Percentiles rank a stretch among this genome's conserved stretches.
Evolutionary conservation across 257 asterid species (phyloP).

Genomic region (Ilex asprella): DNA sequence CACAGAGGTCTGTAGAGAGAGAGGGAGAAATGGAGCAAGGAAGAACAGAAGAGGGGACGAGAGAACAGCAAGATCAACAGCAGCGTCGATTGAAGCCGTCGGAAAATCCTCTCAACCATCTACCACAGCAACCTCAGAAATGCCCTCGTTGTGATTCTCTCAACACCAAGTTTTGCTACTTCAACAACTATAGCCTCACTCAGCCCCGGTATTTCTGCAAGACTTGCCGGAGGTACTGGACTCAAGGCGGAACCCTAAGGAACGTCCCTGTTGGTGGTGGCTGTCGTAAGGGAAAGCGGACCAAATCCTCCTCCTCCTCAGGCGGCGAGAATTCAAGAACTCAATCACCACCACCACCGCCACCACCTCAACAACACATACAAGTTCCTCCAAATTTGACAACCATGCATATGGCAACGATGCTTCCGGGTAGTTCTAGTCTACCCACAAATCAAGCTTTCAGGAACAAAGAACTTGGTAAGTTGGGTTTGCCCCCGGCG

Average conservation of each 20-base stretch:
- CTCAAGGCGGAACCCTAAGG: conserved; percentile 35
- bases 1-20: neutral
- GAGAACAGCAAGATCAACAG: conserved; percentile 18
- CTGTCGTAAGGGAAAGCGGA: conserved; percentile 22
- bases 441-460: too few relatives aligned
- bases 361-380: neutral
- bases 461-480: too few relatives aligned
- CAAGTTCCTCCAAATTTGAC: neutral
- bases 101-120: conserved; percentile 11
- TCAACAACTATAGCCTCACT: conserved; percentile 25
- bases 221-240: conserved; percentile 34
- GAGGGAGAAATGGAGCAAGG: conserved; percentile 26
- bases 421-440: too few relatives aligned
- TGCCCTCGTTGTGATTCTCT: conserved; percentile 33
- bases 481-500: neutral
- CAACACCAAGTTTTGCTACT: conserved; percentile 32
- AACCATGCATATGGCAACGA: neutral
- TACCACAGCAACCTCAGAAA: conserved; percentile 19
- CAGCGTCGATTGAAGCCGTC: conserved; percentile 24
- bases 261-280: conserved; percentile 35
- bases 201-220: conserved; percentile 35
- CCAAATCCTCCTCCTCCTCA: conserved; percentile 5
- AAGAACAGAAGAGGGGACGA: neutral
- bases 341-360: conserved; percentile 1
- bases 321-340: conserved; percentile 20